phyloP scores from a whole-genome alignment of 2,329 filamentous ascomycete genomes.

The Talaromyces sp. region DNA sequence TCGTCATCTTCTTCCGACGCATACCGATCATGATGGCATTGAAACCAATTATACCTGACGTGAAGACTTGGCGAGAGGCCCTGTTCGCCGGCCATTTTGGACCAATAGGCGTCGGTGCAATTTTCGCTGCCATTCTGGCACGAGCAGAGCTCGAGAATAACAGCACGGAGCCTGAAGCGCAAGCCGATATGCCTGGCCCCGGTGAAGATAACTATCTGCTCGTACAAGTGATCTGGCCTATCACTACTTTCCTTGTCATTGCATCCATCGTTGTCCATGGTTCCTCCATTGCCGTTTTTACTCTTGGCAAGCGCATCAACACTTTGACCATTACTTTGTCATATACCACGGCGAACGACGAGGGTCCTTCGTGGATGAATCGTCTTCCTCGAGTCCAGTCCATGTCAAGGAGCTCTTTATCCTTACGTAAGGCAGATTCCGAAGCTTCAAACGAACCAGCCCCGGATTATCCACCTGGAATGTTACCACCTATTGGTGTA shows the following conservation, averaged over 20 bases:
- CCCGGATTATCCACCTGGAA: slow-evolving; percentile 62
- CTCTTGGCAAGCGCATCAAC: slow-evolving; percentile 95
- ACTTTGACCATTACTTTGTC: slow-evolving; percentile 93
- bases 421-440: slow-evolving; percentile 64
- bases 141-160: slow-evolving; percentile 83
- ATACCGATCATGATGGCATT: slow-evolving; percentile 90
- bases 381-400: slow-evolving; percentile 79
- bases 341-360: slow-evolving; percentile 84
- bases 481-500: slow-evolving; percentile 66
- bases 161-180: slow-evolving; percentile 67
- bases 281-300: slow-evolving; percentile 97
- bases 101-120: slow-evolving; percentile 92
- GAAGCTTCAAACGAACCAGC: slow-evolving; percentile 58
- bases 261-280: slow-evolving; percentile 93
- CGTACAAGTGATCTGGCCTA: slow-evolving; percentile 88
- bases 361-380: slow-evolving; percentile 92
- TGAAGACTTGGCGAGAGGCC: slow-evolving; percentile 97
- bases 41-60: slow-evolving; percentile 90
- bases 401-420: slow-evolving; percentile 75
- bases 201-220: slow-evolving; percentile 63
- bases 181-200: slow-evolving; percentile 52
- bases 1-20: slow-evolving; percentile 92
- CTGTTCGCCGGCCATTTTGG: slow-evolving; percentile 97
- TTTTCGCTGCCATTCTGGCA: slow-evolving; percentile 90
- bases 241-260: slow-evolving; percentile 90